Evolutionary conservation across 129 eudicot species (phyloP), one percentile per base, ranked within the genome.

Genomic region (Helianthus tuberosus): DNA sequence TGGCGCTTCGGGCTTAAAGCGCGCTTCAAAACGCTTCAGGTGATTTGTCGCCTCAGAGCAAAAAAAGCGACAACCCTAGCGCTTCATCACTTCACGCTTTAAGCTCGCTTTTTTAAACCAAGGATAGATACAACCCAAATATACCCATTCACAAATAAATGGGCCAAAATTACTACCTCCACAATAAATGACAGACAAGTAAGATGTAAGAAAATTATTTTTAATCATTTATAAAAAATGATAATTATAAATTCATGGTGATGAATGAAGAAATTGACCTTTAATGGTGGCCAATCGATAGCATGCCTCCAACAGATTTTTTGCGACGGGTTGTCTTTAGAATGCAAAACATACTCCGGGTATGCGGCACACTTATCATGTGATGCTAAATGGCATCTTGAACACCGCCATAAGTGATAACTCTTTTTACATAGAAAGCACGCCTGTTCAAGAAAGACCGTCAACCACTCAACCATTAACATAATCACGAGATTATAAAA

Each of bases 221-320:
- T 47, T 2, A 54, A 41, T 7, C 67, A 39, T 48, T 65, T 20
- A 16, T 52, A 68, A 41, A 64, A 32, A 32, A 47, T 60, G 25
- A 68, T 20, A 73, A 80, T 32, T 20, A 20, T 62, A 66, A 51
- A 73, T 75, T 32, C 23, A 20, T 62, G 69, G 46, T 80, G 80
- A 80, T 67, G 79, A 78, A 78, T 59, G 87, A 92, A 81, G 89
- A 83, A 71, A 83, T 83, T 76, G 88, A 91, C 97, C 97, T 91
- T 87, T 77, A 82, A 84, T 55, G 70, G 75, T 67, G 82, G 85
- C 90, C 93, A 88, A 80, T 85, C 85, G n/a, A 57, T 14, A 50
- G 72, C 75, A 84, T 94, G 99, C 82, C 81, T 86, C 99, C 99
- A 95, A 69, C 99, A 95, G 68, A 95, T 83, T 64, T 78, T 91